These are phyloP conservation scores for Globisporangium recalcitrans DNA, from an alignment of 352 stramenopile species.

Conservation along the genomic window DNA sequence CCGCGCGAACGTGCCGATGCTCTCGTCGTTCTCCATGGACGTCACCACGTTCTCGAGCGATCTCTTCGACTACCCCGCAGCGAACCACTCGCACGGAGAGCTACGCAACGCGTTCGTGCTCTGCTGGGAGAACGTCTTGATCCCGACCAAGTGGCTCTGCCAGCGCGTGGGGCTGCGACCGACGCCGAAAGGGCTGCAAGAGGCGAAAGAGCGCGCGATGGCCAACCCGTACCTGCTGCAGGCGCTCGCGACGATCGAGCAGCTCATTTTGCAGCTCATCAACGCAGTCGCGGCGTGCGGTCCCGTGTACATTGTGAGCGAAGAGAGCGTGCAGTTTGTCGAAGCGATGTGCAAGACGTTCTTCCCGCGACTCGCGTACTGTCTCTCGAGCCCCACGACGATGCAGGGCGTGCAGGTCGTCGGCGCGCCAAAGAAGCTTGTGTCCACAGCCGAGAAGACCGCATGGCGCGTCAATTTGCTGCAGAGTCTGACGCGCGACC, in stretches of 20 bases:
- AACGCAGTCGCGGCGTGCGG: constrained; percentile 40
- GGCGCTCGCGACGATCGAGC: constrained; percentile 51
- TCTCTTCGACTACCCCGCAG: constrained; percentile 45
- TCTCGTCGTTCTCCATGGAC: constrained; percentile 63
- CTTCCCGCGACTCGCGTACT: constrained; percentile 61
- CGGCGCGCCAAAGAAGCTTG: constrained; percentile 47
- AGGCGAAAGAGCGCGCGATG: constrained; percentile 44
- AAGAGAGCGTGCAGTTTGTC: constrained; percentile 56
- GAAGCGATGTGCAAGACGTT: constrained; percentile 56
- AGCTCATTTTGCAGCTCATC: constrained; percentile 48
- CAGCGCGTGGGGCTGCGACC: constrained; percentile 44
- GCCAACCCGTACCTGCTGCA: constrained; percentile 40
- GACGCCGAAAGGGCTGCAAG: constrained; percentile 30
- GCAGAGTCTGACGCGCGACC: constrained; percentile 52
- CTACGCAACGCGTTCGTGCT: constrained; percentile 57
- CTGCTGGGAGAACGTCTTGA: constrained; percentile 65
- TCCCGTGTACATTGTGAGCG: constrained; percentile 61
- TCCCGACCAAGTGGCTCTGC: constrained; percentile 59
- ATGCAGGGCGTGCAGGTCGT: constrained; percentile 62
- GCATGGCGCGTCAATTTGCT: constrained; percentile 47
- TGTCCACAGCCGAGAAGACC: constrained; percentile 43
- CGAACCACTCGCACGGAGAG: constrained; percentile 12
- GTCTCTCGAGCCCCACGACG: constrained; percentile 36
- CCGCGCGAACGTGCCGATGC: constrained; percentile 24
- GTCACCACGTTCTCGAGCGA: constrained; percentile 48